Percentiles rank a stretch among this genome's conserved stretches.
Evolutionary conservation across 2,329 filamentous ascomycete genomes (phyloP).

Genomic region (Calonectria pseudoturangicola): DNA sequence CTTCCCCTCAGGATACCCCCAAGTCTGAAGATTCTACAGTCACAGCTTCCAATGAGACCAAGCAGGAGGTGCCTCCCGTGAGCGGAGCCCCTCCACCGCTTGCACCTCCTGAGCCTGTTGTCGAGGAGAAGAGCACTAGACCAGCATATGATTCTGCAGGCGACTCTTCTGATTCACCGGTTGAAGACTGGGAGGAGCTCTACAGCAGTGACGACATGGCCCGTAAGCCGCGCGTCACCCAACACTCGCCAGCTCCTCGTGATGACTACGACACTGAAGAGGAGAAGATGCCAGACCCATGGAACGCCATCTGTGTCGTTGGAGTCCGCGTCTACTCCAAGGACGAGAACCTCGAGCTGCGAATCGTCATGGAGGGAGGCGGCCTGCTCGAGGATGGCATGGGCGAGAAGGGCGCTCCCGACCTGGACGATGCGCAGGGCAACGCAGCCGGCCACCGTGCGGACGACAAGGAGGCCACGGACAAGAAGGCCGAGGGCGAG

Average conservation of each 20-base stretch:
- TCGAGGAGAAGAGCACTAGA: slow-evolving; percentile 47
- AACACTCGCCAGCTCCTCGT: slow-evolving; percentile 57
- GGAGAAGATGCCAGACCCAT: slow-evolving; percentile 73
- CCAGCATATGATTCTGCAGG: slow-evolving; percentile 67
- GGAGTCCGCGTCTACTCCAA: slow-evolving; percentile 78
- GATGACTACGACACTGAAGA: slow-evolving; percentile 73
- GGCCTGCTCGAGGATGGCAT: slow-evolving; percentile 73
- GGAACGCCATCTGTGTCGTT: slow-evolving; percentile 78
- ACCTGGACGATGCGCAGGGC: slow-evolving; percentile 74
- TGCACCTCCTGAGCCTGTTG: slow-evolving; percentile 31
- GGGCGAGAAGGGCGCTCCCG: slow-evolving; percentile 73
- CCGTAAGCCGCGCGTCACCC: slow-evolving; percentile 67
- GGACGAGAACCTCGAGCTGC: slow-evolving; percentile 72
- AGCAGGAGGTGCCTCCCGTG: slow-evolving; percentile 59
- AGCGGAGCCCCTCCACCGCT: slow-evolving; percentile 52
- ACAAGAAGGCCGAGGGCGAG: slow-evolving; percentile 39
- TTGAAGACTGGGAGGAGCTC: slow-evolving; percentile 75
- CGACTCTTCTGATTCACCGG: slow-evolving; percentile 76
- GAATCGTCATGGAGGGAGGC: slow-evolving; percentile 74
- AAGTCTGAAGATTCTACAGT: slow-evolving; percentile 56
- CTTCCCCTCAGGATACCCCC: slow-evolving; percentile 58
- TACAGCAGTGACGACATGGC: slow-evolving; percentile 76
- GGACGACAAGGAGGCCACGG: slow-evolving; percentile 40
- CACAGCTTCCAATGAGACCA: slow-evolving; percentile 52
- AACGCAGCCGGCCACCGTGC: slow-evolving; percentile 71